phyloP scores from a whole-genome alignment of 192 early-diverging fungal species.

The Coemansia sp. region DNA sequence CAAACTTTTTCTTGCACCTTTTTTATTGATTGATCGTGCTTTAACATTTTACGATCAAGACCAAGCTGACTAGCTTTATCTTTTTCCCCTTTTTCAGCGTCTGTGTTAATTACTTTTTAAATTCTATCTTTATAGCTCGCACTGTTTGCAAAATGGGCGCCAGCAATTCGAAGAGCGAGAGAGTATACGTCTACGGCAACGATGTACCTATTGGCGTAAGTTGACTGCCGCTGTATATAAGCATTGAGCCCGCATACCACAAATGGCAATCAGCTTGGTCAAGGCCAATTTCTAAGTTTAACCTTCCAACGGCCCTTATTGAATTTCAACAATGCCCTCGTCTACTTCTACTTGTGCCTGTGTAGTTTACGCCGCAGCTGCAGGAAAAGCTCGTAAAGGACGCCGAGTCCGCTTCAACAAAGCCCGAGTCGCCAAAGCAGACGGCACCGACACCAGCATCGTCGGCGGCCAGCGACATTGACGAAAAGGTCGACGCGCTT shows the following conservation, averaged over 20 bases:
- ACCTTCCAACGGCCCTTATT: too few relatives aligned
- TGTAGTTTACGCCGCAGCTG: slow-evolving; percentile 44
- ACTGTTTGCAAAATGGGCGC: slow-evolving; percentile 38
- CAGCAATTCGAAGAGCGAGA: slow-evolving; percentile 46
- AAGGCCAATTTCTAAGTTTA: too few relatives aligned
- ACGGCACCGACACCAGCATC: slow-evolving; percentile 11
- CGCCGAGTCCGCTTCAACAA: neutral
- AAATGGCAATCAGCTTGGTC: too few relatives aligned
- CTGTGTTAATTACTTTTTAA: neutral
- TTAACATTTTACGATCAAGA: too few relatives aligned
- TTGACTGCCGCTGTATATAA: neutral
- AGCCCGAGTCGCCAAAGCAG: slow-evolving; percentile 3
- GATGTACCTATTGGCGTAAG: slow-evolving; percentile 48
- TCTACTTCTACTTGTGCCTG: neutral
- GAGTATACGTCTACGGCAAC: slow-evolving; percentile 43
- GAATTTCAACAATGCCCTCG: too few relatives aligned
- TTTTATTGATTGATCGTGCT: too few relatives aligned
- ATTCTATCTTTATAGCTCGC: neutral
- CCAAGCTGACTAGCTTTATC: neutral
- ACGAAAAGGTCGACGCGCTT: slow-evolving; percentile 29
- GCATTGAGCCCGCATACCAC: too few relatives aligned
- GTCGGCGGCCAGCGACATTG: slow-evolving; percentile 11
- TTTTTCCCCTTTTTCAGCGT: neutral
- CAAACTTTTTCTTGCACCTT: too few relatives aligned
- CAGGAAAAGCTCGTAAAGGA: slow-evolving; percentile 36